These are phyloP conservation scores for Magnolia sinica DNA, from an alignment of 164 flowering plant genomes.

Conservation along the genomic window DNA sequence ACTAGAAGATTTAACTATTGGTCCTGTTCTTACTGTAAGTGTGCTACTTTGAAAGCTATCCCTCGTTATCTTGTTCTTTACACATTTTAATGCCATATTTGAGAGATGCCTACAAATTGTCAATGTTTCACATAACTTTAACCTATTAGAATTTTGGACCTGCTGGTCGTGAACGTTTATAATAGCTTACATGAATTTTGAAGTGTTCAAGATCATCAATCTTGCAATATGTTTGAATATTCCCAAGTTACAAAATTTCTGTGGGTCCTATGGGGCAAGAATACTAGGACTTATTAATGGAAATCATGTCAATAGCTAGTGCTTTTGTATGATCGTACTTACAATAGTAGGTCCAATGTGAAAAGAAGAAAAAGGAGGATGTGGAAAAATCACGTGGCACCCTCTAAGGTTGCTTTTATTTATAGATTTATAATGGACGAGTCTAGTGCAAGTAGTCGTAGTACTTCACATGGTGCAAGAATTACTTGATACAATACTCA, in stretches of 20 bases:
- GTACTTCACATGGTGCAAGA: background rate
- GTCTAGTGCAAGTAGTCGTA: too few relatives aligned
- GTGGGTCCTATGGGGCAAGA: background rate
- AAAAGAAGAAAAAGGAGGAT: too few relatives aligned
- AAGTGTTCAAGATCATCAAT: background rate
- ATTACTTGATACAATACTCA: background rate
- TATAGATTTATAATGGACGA: too few relatives aligned
- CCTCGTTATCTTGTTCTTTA: background rate
- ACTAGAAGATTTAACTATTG: conserved; percentile 82
- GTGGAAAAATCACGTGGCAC: too few relatives aligned
- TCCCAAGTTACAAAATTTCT: background rate
- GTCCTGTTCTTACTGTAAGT: conserved; percentile 96
- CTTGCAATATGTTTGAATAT: background rate
- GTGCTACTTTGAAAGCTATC: conserved; percentile 2
- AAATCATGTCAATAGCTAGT: background rate
- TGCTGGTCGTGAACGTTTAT: background rate
- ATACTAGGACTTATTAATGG: background rate
- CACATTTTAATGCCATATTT: background rate
- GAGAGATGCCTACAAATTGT: background rate
- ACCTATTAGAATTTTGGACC: background rate
- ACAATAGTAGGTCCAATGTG: too few relatives aligned
- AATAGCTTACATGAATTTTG: background rate
- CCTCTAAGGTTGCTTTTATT: too few relatives aligned
- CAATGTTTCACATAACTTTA: background rate
- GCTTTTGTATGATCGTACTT: background rate